These are phyloP conservation scores for Bombardia bombarda DNA, from an alignment of 495 filamentous ascomycete genomes.

Conservation along the genomic window DNA sequence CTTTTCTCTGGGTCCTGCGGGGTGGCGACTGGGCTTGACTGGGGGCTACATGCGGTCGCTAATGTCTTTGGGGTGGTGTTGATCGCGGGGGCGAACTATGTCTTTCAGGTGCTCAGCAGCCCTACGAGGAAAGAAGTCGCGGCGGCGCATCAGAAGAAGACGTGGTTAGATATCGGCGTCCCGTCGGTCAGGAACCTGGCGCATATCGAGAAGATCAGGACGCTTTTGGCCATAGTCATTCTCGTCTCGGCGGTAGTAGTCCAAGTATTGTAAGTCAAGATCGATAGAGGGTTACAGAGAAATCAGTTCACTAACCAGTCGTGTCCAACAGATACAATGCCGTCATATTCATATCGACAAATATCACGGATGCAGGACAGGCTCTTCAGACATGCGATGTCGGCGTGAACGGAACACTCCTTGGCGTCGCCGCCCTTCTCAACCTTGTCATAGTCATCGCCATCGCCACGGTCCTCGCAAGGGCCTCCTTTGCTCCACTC, in stretches of 20 bases:
- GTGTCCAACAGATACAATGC: constrained; percentile 34
- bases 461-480: constrained; percentile 27
- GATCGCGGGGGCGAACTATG: constrained; percentile 37
- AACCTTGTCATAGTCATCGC: constrained; percentile 30
- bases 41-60: constrained; percentile 28
- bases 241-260: constrained; percentile 27
- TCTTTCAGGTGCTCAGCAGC: constrained; percentile 43
- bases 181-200: constrained; percentile 41
- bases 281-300: too few species aligned
- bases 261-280: constrained; percentile 41
- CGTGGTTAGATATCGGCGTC: constrained; percentile 49
- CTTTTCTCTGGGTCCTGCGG: constrained; percentile 28
- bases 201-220: constrained; percentile 29
- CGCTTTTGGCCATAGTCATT: constrained; percentile 28
- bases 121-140: constrained; percentile 45
- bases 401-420: constrained; percentile 30
- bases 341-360: constrained; percentile 32
- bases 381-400: constrained; percentile 32
- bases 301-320: background rate
- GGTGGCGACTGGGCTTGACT: constrained; percentile 22
- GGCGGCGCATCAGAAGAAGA: constrained; percentile 33
- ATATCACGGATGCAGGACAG: constrained; percentile 12
- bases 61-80: constrained; percentile 28
- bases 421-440: constrained; percentile 30
- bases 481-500: constrained; percentile 23